Percentiles rank a stretch among this genome's conserved stretches.
Conservation (phyloP, 2,329 filamentous ascomycete genomes). For the Verticillium longisporum region DNA sequence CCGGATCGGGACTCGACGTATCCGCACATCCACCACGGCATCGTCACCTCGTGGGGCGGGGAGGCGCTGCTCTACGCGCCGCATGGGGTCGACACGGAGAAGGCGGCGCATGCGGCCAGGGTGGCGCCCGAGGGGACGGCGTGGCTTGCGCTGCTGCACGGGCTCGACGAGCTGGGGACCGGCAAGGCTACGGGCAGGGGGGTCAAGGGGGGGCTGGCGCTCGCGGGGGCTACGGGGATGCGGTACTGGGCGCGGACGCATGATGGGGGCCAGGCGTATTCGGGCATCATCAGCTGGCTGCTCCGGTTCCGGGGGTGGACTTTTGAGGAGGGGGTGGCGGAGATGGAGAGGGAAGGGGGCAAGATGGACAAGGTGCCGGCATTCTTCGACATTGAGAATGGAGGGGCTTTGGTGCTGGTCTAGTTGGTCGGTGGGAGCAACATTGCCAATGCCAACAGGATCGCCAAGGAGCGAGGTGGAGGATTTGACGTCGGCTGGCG, state of each 20-base stretch:
- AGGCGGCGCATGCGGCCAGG: not conserved
- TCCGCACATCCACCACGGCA: not conserved
- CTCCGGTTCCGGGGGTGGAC: not conserved
- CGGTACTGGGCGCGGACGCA: slow-evolving; percentile 5
- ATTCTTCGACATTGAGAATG: not conserved
- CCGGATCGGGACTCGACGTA: not conserved
- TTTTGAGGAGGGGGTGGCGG: not conserved
- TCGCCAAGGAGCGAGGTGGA: too few species aligned
- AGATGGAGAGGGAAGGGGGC: not conserved
- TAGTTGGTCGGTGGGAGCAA: too few species aligned
- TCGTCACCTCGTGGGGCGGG: not conserved
- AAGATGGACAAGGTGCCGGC: not conserved
- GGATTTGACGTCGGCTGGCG: not conserved
- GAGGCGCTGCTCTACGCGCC: slow-evolving; percentile 3
- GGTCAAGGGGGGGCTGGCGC: not conserved
- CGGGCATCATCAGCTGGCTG: slow-evolving; percentile 1
- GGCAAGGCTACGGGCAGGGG: not conserved
- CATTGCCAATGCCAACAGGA: not conserved
- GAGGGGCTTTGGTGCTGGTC: not conserved
- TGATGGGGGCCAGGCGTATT: not conserved
- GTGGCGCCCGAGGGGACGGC: not conserved
- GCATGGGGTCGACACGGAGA: not conserved
- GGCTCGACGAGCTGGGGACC: not conserved
- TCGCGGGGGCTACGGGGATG: not conserved
- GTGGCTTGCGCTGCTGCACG: slow-evolving; percentile 1